phyloP scores from a whole-genome alignment of 768 basidiomycete species.

The Auriculariales sp. region DNA sequence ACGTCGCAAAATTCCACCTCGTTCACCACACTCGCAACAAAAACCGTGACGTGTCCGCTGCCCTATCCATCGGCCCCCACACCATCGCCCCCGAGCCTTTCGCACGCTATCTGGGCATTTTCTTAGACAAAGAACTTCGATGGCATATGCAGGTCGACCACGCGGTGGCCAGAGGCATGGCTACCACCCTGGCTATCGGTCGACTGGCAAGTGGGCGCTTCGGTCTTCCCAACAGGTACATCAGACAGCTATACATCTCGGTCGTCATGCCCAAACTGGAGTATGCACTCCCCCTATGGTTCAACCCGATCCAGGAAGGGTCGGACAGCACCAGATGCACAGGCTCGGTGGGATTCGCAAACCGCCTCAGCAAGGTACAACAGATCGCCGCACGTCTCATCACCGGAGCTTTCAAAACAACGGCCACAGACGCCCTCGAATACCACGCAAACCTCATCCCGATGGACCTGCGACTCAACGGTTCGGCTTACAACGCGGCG shows the following conservation, averaged over 20 bases:
- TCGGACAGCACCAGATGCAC: too few species aligned
- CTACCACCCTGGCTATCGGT: neutral
- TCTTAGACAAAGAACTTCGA: constrained; percentile 2
- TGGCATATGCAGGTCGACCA: neutral
- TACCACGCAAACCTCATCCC: constrained; percentile 3
- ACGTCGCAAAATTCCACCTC: neutral
- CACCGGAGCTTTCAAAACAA: constrained; percentile 3
- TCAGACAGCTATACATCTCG: neutral
- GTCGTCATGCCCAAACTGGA: neutral
- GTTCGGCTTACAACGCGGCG: neutral
- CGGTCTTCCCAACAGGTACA: neutral
- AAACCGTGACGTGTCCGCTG: neutral
- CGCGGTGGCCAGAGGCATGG: neutral
- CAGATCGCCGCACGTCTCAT: neutral
- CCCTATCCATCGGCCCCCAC: neutral
- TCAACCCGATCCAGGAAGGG: neutral
- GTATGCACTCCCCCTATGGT: neutral
- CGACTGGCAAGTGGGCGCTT: neutral
- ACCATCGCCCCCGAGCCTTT: neutral
- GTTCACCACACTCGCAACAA: neutral
- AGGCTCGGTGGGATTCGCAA: neutral
- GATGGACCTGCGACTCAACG: neutral
- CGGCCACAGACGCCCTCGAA: constrained; percentile 3
- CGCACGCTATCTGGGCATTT: constrained; percentile 3
- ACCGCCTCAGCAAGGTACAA: constrained; percentile 2